phyloP scores from a whole-genome alignment of 1,139 yeast species.

The Hansenula lynferdii region DNA sequence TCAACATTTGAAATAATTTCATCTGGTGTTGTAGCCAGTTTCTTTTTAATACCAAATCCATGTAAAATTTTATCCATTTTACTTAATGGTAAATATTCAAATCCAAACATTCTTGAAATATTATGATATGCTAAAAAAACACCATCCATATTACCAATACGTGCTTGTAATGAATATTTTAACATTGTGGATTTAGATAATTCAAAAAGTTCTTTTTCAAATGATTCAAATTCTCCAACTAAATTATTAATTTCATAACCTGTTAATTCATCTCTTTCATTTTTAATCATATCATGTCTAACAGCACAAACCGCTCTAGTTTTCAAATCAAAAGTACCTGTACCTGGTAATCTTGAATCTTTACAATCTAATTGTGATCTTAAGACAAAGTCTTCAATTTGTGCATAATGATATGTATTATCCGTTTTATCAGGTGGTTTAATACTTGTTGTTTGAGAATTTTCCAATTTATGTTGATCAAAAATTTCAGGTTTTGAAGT shows the following conservation, averaged over 20 bases:
- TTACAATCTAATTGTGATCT: constrained; percentile 90
- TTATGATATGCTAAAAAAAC: constrained; percentile 91
- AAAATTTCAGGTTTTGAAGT: constrained; percentile 53
- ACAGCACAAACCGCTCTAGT: constrained; percentile 89
- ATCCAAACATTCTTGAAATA: constrained; percentile 76
- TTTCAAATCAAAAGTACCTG: constrained; percentile 88
- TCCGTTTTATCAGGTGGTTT: constrained; percentile 9
- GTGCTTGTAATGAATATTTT: constrained; percentile 85
- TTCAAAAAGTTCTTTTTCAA: constrained; percentile 74
- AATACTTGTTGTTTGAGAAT: constrained; percentile 11
- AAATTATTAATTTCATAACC: constrained; percentile 62
- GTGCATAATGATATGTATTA: constrained; percentile 65
- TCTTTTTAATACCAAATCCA: constrained; percentile 25
- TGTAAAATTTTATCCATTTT: constrained; percentile 65
- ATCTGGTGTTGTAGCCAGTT: too few species aligned
- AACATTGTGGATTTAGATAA: constrained; percentile 70
- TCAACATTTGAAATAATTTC: too few species aligned
- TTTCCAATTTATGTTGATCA: constrained; percentile 27
- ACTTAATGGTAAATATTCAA: constrained; percentile 75
- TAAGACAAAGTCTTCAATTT: constrained; percentile 64
- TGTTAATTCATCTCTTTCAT: constrained; percentile 46
- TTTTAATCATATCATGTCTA: constrained; percentile 67
- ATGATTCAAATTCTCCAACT: constrained; percentile 68
- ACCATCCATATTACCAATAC: constrained; percentile 97
- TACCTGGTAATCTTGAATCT: constrained; percentile 76